A percentile compares a stretch with the other conserved stretches of the same genome.
phyloP scores from a whole-genome alignment of 306 rosid genomes.

The Citrullus amarus region DNA sequence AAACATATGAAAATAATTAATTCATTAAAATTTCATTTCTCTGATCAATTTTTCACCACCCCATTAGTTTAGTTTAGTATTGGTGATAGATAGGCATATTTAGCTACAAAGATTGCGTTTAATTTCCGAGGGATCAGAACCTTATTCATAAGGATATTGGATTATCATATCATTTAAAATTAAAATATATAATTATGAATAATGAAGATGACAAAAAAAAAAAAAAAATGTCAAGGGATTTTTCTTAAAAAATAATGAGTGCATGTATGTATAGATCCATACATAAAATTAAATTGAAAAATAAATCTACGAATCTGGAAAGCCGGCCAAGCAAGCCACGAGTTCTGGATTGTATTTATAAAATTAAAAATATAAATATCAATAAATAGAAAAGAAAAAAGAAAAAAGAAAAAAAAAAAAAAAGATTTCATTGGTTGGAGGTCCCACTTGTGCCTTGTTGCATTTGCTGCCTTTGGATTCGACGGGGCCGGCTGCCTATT shows the following conservation, averaged over 20 bases:
- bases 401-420: not conserved
- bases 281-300: not conserved
- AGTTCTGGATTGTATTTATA: conserved; percentile 13
- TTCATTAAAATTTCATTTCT: not conserved
- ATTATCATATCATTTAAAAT: not conserved
- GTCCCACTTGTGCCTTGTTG: conserved; percentile 4
- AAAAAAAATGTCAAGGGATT: not conserved
- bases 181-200: not conserved
- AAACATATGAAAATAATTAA: not conserved
- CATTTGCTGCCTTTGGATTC: conserved; percentile 2
- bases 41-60: not conserved
- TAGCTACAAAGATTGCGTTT: conserved; percentile 1
- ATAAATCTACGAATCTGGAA: conserved; percentile 17
- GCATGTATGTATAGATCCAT: conserved; percentile 7
- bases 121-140: not conserved
- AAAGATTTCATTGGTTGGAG: not conserved
- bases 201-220: not conserved
- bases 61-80: not conserved
- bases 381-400: no score
- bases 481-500: not conserved
- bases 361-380: not conserved
- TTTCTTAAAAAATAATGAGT: not conserved
- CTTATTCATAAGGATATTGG: not conserved
- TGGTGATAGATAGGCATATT: not conserved
- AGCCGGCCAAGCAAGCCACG: conserved; percentile 14